Evolutionary conservation across 2,329 filamentous ascomycete genomes (phyloP).

Genomic region (Colletotrichum sp.): DNA sequence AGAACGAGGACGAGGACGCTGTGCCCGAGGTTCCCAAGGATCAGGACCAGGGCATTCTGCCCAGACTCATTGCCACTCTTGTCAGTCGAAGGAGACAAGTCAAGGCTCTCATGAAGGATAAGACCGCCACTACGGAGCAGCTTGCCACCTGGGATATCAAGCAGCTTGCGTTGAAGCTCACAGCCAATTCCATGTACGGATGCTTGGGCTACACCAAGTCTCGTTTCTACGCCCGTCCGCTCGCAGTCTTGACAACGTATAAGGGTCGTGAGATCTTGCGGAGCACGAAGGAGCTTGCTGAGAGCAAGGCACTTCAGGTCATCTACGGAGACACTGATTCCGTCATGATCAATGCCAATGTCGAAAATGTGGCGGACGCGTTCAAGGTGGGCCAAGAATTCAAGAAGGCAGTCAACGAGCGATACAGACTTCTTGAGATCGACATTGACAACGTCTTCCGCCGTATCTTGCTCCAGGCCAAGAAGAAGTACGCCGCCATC

Average conservation of each 20-base stretch:
- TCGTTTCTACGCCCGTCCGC: conserved; percentile 92
- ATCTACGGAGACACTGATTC: conserved; percentile 99
- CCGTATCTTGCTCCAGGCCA: conserved; percentile 89
- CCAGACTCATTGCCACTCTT: conserved; percentile 88
- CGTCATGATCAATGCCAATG: conserved; percentile 99
- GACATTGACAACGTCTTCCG: conserved; percentile 98
- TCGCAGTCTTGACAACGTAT: conserved; percentile 94
- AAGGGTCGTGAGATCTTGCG: conserved; percentile 97
- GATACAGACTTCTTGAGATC: conserved; percentile 91
- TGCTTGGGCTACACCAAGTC: conserved; percentile 97
- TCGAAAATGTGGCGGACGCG: conserved; percentile 89
- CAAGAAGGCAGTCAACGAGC: conserved; percentile 92
- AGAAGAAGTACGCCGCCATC: conserved; percentile 99
- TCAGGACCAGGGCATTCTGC: conserved; percentile 83
- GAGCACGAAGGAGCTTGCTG: conserved; percentile 94
- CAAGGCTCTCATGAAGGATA: conserved; percentile 97
- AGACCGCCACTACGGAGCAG: conserved; percentile 82
- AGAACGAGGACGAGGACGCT: conserved; percentile 76
- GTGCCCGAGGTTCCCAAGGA: conserved; percentile 86
- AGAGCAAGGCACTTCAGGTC: conserved; percentile 88
- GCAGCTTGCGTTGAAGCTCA: conserved; percentile 94
- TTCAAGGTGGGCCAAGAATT: conserved; percentile 93
- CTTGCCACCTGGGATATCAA: conserved; percentile 97
- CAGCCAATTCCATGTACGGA: conserved; percentile 99
- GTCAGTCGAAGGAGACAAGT: conserved; percentile 89